phyloP scores from a whole-genome alignment of 768 basidiomycete genomes.

The Naganishia vishniacii region DNA sequence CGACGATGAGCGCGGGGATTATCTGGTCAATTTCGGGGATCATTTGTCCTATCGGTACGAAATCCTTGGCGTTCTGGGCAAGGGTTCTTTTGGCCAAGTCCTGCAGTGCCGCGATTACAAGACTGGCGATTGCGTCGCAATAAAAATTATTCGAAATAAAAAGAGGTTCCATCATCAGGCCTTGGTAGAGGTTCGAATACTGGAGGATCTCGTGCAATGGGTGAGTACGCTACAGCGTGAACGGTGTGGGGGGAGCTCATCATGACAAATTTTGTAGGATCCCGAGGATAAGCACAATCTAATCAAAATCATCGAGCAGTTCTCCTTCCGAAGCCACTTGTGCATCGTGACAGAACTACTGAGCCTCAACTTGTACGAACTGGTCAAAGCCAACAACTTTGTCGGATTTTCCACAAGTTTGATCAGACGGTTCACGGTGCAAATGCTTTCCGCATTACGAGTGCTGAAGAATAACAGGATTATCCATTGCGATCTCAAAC shows the following conservation, averaged over 20 bases:
- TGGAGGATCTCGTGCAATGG: constrained; percentile 96
- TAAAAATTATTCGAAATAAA: constrained; percentile 99
- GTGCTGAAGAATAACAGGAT: constrained; percentile 95
- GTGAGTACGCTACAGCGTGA: constrained; percentile 53
- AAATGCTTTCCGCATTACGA: constrained; percentile 85
- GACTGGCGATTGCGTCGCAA: constrained; percentile 90
- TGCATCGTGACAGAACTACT: constrained; percentile 98
- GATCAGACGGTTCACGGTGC: constrained; percentile 90
- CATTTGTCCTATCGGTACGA: constrained; percentile 98
- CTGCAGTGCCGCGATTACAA: constrained; percentile 90
- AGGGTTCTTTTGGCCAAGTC: constrained; percentile 98
- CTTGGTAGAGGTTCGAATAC: constrained; percentile 95
- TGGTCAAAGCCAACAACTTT: constrained; percentile 98
- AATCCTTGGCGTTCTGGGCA: constrained; percentile 72
- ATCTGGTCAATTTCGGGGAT: constrained; percentile 79
- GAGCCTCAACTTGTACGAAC: constrained; percentile 96
- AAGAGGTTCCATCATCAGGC: constrained; percentile 98
- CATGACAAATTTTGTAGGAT: constrained; percentile 58
- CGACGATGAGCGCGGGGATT: constrained; percentile 97
- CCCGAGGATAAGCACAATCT: constrained; percentile 94
- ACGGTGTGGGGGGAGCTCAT: constrained; percentile 16
- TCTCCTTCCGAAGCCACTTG: constrained; percentile 93
- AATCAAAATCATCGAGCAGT: constrained; percentile 96
- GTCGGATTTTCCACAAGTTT: constrained; percentile 93
- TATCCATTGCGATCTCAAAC: constrained; percentile 97